Base-by-base conservation (phyloP, 306 rosid species). In the Acmispon strigosus region DNA sequence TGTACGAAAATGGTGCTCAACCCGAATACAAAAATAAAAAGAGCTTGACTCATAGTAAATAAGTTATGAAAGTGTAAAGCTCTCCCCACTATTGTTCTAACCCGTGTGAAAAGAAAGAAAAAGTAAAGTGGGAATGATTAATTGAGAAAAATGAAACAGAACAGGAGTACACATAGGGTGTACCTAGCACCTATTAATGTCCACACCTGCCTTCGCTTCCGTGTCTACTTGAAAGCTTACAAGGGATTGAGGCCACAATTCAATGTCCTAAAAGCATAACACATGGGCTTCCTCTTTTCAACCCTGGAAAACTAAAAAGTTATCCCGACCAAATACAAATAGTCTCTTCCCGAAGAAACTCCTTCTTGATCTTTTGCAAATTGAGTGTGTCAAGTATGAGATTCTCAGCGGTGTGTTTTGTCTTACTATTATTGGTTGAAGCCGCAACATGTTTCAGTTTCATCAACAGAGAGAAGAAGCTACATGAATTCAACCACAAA, bases 351-450 rank as follows among this genome's bases (percentile, higher is more conserved):
- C 29, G 9, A 19, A 34, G 15, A 48, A 44, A 9, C 47, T 42
- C 24, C 12, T 2, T 13, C 11, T 17, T 18, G n/a, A 1, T 41
- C 27, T 24, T 49, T 15, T 53, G 19, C 62, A 42, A 60, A 16
- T 3, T 24, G 6, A 3, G 53, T n/a, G 22, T n/a, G 22, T 22
- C 16, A 42, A 59, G n/a, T 2, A 79, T 80, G 84, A 39, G 59
- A 55, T 56, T 54, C 69, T 75, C 43, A 75, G 50, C 13, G n/a
- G 63, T 63, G 50, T 45, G 14, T 47, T 71, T 85, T 61, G 79
- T 79, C 44, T 34, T 80, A 5, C 48, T 52, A 22, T 12, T 80
- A 0, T 3, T 69, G 17, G 3, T 43, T 27, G 64, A 76, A 36
- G 69, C 67, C 42, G 65, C 82, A 10, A 43, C 69, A 43, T 49